Evolutionary conservation across 805 yeast species (phyloP).

Genomic region (Metschnikowia peoriensis): DNA sequence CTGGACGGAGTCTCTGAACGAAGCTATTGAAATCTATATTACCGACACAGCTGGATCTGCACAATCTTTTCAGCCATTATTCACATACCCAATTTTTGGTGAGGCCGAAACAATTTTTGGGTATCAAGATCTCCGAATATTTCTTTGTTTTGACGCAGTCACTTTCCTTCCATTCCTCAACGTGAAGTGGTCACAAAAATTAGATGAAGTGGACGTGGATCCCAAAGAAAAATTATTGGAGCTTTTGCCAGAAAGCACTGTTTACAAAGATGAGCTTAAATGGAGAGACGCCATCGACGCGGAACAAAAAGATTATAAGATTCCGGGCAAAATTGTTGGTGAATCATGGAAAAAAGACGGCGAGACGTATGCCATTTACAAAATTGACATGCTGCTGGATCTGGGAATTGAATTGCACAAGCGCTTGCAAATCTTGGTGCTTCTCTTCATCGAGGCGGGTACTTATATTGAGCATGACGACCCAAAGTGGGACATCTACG

Average conservation of each 20-base stretch:
- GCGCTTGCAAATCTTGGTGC: constrained; percentile 74
- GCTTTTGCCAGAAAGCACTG: constrained; percentile 59
- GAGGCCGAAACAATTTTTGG: constrained; percentile 89
- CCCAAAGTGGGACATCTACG: constrained; percentile 75
- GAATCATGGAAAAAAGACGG: constrained; percentile 33
- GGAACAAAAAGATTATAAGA: constrained; percentile 43
- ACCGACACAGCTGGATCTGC: constrained; percentile 60
- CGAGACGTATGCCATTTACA: constrained; percentile 51
- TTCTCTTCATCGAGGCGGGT: constrained; percentile 92
- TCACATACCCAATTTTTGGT: constrained; percentile 93
- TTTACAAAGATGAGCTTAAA: constrained; percentile 58
- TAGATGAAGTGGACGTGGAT: constrained; percentile 58
- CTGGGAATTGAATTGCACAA: constrained; percentile 54
- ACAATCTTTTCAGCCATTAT: constrained; percentile 63
- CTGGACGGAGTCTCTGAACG: constrained; percentile 77
- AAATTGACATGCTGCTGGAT: constrained; percentile 40
- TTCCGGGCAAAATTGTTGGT: constrained; percentile 40
- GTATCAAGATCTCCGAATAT: constrained; percentile 64
- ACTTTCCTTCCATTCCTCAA: constrained; percentile 73
- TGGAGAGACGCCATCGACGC: constrained; percentile 61
- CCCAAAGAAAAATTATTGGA: constrained; percentile 53
- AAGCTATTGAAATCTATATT: constrained; percentile 53
- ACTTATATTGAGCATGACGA: constrained; percentile 79
- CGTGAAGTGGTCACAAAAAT: constrained; percentile 52
- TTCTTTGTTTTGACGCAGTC: constrained; percentile 66